Evolutionary conservation across 176 grass and related monocot species (phyloP).

Genomic region (Ensete glaucum): DNA sequence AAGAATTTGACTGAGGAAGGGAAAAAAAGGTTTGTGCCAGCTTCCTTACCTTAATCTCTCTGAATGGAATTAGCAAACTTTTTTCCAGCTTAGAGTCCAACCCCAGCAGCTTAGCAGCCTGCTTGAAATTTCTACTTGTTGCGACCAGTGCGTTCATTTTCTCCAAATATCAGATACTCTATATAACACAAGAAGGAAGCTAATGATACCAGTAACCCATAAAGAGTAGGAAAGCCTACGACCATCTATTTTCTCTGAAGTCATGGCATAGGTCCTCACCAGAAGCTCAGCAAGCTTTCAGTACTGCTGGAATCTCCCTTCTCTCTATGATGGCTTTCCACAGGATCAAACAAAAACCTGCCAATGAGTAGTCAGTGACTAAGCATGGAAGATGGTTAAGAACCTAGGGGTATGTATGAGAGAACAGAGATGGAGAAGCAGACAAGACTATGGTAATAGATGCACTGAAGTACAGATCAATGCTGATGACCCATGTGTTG

Average conservation of each 20-base stretch:
- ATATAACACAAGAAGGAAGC: neutral
- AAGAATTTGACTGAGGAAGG: neutral
- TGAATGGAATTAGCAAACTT: constrained; percentile 23
- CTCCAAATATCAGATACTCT: neutral
- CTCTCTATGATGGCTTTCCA: neutral
- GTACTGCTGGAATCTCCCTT: neutral
- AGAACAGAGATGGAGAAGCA: neutral
- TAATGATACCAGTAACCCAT: neutral
- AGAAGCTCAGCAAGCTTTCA: neutral
- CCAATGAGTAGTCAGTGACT: neutral
- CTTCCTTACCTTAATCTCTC: constrained; percentile 15
- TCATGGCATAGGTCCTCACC: neutral
- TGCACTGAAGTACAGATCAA: neutral
- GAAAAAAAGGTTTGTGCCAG: neutral
- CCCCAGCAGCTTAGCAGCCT: constrained; percentile 14
- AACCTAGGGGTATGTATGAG: neutral
- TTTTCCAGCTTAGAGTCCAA: constrained; percentile 22
- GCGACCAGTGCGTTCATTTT: constrained; percentile 17
- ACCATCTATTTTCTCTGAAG: neutral
- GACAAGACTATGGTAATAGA: neutral
- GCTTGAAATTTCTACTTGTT: constrained; percentile 23
- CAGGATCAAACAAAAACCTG: neutral
- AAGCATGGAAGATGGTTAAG: neutral
- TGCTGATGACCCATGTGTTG: neutral
- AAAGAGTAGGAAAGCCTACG: neutral